Evolutionary conservation across 148 eudicot genomes (phyloP).

Genomic region (Chenopodium album): DNA sequence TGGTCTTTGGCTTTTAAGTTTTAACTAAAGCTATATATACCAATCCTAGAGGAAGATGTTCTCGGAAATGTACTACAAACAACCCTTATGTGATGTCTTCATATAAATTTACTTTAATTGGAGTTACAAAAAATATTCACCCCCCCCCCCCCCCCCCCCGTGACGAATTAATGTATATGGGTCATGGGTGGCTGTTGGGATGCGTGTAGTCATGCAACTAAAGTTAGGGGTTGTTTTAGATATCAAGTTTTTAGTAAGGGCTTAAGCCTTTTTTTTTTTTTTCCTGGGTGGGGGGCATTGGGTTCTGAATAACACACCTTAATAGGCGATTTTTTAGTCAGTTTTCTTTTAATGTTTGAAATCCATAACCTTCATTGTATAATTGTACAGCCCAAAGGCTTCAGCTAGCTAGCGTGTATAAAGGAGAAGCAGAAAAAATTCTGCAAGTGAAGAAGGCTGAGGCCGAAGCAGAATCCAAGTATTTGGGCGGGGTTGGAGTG

Average conservation of each 20-base stretch:
- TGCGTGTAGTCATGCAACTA: neutral
- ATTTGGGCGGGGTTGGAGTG: constrained; percentile 94
- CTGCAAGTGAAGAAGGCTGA: constrained; percentile 89
- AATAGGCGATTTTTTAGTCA: neutral
- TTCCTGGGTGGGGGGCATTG: too few relatives aligned
- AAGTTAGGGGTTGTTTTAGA: neutral
- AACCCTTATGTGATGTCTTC: neutral
- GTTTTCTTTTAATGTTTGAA: neutral
- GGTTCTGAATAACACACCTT: neutral
- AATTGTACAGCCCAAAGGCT: constrained; percentile 77
- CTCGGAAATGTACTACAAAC: neutral
- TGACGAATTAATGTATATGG: neutral
- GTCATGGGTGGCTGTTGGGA: neutral
- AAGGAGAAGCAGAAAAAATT: constrained; percentile 94
- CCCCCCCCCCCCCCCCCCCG: too few relatives aligned
- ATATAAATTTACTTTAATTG: too few relatives aligned
- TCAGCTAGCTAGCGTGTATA: constrained; percentile 96
- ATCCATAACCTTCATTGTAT: neutral
- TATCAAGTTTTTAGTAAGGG: too few relatives aligned
- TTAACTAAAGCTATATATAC: neutral
- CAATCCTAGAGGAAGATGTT: neutral
- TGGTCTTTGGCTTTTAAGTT: too few relatives aligned
- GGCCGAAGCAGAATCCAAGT: constrained; percentile 93
- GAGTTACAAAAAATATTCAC: too few relatives aligned
- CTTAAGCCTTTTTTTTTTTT: too few relatives aligned